Percentiles rank a stretch among this genome's conserved stretches.
Conservation (phyloP, 345 rosid genomes). For the Acer saccharum region DNA sequence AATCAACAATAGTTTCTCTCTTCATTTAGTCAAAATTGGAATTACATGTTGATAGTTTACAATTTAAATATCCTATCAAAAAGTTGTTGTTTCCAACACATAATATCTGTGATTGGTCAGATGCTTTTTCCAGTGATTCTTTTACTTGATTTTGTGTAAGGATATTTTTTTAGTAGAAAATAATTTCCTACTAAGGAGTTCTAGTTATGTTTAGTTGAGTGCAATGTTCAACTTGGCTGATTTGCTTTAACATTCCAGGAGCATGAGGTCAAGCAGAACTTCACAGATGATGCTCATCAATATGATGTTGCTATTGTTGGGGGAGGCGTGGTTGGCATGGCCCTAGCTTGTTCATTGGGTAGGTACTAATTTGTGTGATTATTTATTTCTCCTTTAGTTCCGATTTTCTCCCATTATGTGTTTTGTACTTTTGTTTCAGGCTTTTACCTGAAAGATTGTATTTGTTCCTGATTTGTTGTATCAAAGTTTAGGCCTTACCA, state of each 20-base stretch:
- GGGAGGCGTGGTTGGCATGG: constrained; percentile 98
- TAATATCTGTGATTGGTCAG: neutral
- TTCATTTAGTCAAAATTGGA: neutral
- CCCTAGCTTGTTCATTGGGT: constrained; percentile 95
- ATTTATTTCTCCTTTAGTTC: constrained; percentile 1
- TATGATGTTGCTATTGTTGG: constrained; percentile 93
- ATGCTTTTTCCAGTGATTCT: neutral
- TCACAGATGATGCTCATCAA: constrained; percentile 32
- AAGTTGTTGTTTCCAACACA: neutral
- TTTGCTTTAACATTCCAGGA: constrained; percentile 33
- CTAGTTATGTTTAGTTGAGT: neutral
- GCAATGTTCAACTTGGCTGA: constrained; percentile 4
- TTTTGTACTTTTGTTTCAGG: neutral
- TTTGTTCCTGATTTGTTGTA: neutral
- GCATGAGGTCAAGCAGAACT: constrained; percentile 27
- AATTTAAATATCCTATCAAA: neutral
- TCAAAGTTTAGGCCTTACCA: neutral
- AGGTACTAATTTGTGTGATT: constrained; percentile 12
- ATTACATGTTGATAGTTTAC: neutral
- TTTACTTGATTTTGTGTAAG: neutral
- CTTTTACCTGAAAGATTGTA: neutral
- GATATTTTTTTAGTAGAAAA: neutral
- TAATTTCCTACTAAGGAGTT: neutral
- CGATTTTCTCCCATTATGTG: neutral
- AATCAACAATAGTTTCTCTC: neutral